These are phyloP conservation scores for Orbilia ellipsospora DNA, from an alignment of 2,329 filamentous ascomycete genomes.

Conservation along the genomic window DNA sequence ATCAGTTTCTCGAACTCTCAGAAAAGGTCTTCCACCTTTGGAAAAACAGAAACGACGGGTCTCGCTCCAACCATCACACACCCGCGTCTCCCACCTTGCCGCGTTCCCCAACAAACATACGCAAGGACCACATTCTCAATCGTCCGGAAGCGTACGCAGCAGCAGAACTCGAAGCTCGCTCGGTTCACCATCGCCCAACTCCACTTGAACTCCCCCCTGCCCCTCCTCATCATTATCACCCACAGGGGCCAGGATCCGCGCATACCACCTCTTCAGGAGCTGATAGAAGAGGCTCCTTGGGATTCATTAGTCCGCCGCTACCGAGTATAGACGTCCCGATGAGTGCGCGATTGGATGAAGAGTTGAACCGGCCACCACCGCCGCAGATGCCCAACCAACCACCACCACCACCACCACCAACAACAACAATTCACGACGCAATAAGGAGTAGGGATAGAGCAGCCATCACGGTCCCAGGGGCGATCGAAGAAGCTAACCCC, in stretches of 20 bases:
- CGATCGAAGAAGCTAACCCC: conserved; percentile 9
- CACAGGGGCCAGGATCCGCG: not conserved
- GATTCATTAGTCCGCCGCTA: conserved; percentile 10
- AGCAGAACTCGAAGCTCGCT: not conserved
- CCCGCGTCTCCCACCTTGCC: not conserved
- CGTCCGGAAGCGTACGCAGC: not conserved
- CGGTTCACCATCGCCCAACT: not conserved
- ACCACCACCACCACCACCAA: too few species aligned
- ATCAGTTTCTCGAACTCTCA: conserved; percentile 38
- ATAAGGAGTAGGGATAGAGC: too few species aligned
- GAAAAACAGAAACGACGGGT: conserved; percentile 38
- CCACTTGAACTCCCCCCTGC: not conserved
- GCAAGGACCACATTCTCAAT: not conserved
- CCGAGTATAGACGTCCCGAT: conserved; percentile 9
- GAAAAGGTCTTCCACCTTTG: conserved; percentile 48
- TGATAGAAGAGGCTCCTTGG: conserved; percentile 3
- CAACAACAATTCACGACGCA: too few species aligned
- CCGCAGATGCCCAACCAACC: not conserved
- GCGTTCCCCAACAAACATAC: not conserved
- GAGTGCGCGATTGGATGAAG: conserved; percentile 7
- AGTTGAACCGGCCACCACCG: not conserved
- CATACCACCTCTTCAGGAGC: not conserved
- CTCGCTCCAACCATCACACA: conserved; percentile 15
- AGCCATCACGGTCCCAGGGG: not conserved
- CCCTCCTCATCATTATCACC: not conserved